Percentiles rank a stretch among this genome's conserved stretches.
Conservation (phyloP, 2,329 filamentous ascomycete species). For the Microdochium bolleyi region DNA sequence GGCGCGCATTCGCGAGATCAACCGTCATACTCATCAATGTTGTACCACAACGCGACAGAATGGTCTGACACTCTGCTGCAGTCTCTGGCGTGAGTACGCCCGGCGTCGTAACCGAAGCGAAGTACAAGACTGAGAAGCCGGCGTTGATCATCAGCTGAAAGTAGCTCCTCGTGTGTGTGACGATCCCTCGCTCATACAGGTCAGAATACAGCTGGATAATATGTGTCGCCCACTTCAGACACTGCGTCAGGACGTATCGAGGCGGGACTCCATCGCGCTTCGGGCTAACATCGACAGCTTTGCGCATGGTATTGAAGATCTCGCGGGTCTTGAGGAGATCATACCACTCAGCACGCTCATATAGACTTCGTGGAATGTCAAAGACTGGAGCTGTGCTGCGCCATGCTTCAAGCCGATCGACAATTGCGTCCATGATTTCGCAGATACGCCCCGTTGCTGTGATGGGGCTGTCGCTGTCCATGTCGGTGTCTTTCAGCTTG, state of each 20-base stretch:
- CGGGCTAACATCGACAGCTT: constrained; percentile 29
- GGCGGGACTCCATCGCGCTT: constrained; percentile 23
- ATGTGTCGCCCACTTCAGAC: constrained; percentile 23
- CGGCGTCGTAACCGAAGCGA: constrained; percentile 7
- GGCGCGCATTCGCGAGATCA: constrained; percentile 15
- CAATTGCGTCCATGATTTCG: constrained; percentile 16
- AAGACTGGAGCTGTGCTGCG: constrained; percentile 22
- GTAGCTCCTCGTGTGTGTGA: constrained; percentile 37
- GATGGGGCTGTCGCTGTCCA: constrained; percentile 2
- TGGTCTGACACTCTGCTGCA: constrained; percentile 1
- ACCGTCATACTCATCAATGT: constrained; percentile 15
- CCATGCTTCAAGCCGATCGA: constrained; percentile 26
- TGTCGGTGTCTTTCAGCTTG: background rate
- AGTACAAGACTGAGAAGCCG: constrained; percentile 27
- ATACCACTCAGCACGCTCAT: constrained; percentile 34
- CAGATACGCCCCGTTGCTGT: constrained; percentile 13
- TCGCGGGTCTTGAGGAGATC: constrained; percentile 32
- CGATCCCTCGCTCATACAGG: constrained; percentile 23
- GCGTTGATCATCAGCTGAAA: constrained; percentile 39
- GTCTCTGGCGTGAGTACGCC: background rate
- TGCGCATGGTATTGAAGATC: constrained; percentile 27
- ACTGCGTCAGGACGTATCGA: constrained; percentile 20
- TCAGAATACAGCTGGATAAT: constrained; percentile 28
- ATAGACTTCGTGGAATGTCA: constrained; percentile 25
- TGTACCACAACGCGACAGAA: constrained; percentile 9